Evolutionary conservation across 1,284 basidiomycete genomes (phyloP), one percentile per base, ranked within the genome.

Genomic region (Microbotryum saponariae): DNA sequence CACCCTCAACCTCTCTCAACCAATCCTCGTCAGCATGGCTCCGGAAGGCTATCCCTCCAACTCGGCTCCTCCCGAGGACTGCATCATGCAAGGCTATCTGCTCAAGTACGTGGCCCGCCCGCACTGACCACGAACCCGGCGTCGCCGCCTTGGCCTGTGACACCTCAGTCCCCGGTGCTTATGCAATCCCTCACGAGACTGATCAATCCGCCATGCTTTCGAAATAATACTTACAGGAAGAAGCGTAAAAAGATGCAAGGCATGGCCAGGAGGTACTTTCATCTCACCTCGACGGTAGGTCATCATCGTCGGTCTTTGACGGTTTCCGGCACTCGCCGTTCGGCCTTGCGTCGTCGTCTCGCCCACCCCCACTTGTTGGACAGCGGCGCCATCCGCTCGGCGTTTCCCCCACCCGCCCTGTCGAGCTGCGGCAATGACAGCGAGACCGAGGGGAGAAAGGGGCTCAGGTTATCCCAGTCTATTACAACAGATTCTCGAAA

Each of bases 181-280:
- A 12, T 42, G n/a, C 25, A 14, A 16, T 5, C 27, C 27, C 6
- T 27, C 37, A 42, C 29, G 27, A 23, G 29, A 37, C 16, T 50
- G 49, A 21, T 1, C 47, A 16, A 23, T 31, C 12, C 1, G 23
- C 31, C 21, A 27, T 20, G 2, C 10, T 2, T 18, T 9, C 20
- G 3, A 33, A 29, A n/a, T 25, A 45, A 8, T 23, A 9, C 88
- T 3, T 78, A 86, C 68, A 88, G 87, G 79, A 88, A 83, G 77
- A 85, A 88, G 85, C 78, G 87, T 68, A 88, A 87, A 79, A 87
- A 82, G 77, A 84, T 89, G 84, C 88, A 90, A 78, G 88, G 88
- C 83, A 70, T 65, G 48, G 54, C 54, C 12, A 33, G 59, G 25
- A 49, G 68, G 14, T 67, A 61, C 63, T 55, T 61, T 18, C 20